Evolutionary conservation across 305 asterid species (phyloP).

Genomic region (Fraxinus floribunda): DNA sequence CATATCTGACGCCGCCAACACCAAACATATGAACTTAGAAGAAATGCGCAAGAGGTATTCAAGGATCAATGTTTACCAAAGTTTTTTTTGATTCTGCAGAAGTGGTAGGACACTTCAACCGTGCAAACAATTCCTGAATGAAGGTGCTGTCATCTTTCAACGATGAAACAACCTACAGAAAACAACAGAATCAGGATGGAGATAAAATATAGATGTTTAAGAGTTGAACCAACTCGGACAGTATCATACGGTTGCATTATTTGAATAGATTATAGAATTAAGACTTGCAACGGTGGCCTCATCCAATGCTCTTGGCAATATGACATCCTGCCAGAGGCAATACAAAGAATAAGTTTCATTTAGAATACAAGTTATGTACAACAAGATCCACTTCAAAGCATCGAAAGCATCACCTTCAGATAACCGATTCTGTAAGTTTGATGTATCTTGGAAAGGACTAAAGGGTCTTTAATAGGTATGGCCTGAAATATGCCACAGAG

Average conservation of each 20-base stretch:
- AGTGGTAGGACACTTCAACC: slow-evolving; percentile 63
- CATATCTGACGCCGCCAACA: background rate
- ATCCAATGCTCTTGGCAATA: slow-evolving; percentile 79
- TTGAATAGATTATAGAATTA: slow-evolving; percentile 74
- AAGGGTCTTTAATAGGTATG: slow-evolving; percentile 77
- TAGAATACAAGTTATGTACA: slow-evolving; percentile 3
- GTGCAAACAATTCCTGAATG: slow-evolving; percentile 81
- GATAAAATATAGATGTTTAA: slow-evolving; percentile 13
- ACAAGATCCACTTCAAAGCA: slow-evolving; percentile 14
- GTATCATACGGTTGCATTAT: slow-evolving; percentile 79
- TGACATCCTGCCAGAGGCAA: slow-evolving; percentile 72
- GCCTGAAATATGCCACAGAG: slow-evolving; percentile 53
- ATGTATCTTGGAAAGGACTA: slow-evolving; percentile 86
- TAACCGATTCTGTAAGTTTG: slow-evolving; percentile 90
- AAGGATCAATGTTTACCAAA: slow-evolving; percentile 48
- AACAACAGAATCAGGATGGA: slow-evolving; percentile 26
- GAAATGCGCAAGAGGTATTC: background rate
- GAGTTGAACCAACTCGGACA: slow-evolving; percentile 18
- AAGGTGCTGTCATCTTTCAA: slow-evolving; percentile 84
- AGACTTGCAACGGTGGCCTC: slow-evolving; percentile 69
- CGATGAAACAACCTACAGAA: slow-evolving; percentile 70
- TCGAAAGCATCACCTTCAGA: slow-evolving; percentile 61
- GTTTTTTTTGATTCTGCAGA: slow-evolving; percentile 73
- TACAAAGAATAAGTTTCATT: slow-evolving; percentile 28
- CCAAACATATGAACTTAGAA: background rate